Conservation (phyloP, 306 rosid genomes). For the Elaeagnus macrophylla region DNA sequence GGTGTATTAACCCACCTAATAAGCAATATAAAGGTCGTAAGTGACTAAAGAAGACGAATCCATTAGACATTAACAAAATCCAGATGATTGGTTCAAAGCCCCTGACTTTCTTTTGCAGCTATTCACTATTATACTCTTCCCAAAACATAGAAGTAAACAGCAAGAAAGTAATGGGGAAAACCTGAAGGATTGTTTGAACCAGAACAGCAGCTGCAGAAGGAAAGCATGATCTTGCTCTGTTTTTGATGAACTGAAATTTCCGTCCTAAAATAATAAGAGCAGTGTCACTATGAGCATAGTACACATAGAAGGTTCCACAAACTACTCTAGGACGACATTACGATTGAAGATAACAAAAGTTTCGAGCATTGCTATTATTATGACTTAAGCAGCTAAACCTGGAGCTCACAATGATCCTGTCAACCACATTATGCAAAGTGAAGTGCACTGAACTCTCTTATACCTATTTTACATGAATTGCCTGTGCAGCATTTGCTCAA, state of each 20-base stretch:
- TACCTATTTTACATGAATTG: too few species aligned
- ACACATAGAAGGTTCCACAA: too few species aligned
- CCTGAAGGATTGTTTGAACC: constrained; percentile 96
- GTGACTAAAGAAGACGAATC: not conserved
- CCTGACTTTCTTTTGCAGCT: not conserved
- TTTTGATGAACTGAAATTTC: constrained; percentile 64
- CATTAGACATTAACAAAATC: too few species aligned
- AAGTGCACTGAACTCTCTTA: too few species aligned
- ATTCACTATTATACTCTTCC: not conserved
- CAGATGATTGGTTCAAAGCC: too few species aligned
- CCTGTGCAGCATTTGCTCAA: too few species aligned
- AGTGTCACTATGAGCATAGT: constrained; percentile 2
- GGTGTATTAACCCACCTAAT: constrained; percentile 80
- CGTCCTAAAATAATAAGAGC: constrained; percentile 56
- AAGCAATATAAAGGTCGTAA: constrained; percentile 8
- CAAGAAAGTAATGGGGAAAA: constrained; percentile 19
- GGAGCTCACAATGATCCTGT: too few species aligned
- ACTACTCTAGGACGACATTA: too few species aligned
- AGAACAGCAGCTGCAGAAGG: constrained; percentile 86
- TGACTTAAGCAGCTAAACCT: too few species aligned
- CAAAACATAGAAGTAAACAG: constrained; percentile 6
- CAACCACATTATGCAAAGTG: too few species aligned
- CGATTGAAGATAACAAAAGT: too few species aligned
- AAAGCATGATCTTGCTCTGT: constrained; percentile 65
- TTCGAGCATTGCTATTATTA: too few species aligned